These are phyloP conservation scores for Starmerella floris DNA, from an alignment of 805 yeast genomes.

Conservation along the genomic window DNA sequence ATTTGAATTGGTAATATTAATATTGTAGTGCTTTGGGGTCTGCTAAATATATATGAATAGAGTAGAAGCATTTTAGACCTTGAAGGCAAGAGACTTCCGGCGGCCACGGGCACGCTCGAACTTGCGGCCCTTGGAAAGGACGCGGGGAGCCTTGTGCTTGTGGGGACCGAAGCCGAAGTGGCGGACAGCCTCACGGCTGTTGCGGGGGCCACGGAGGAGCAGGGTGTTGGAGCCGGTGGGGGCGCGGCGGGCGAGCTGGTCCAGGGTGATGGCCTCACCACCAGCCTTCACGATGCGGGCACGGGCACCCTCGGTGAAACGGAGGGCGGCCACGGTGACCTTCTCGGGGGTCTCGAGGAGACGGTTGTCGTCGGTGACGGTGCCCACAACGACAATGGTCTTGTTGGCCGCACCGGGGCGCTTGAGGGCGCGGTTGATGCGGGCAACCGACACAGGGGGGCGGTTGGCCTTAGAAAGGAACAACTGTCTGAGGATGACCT, in stretches of 20 bases:
- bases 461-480: slow-evolving; percentile 98
- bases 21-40: slow-evolving; percentile 1
- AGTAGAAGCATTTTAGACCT: slow-evolving; percentile 54
- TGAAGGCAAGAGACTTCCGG: slow-evolving; percentile 99
- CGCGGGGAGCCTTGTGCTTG: slow-evolving; percentile 99
- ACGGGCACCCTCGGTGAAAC: slow-evolving; percentile 98
- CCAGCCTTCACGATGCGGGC: slow-evolving; percentile 96
- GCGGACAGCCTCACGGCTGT: slow-evolving; percentile 98
- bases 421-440: slow-evolving; percentile 69
- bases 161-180: slow-evolving; percentile 99
- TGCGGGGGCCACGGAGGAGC: slow-evolving; percentile 97
- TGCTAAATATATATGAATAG: slow-evolving; percentile 12
- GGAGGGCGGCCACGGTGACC: slow-evolving; percentile 96
- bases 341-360: slow-evolving; percentile 76
- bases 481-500: slow-evolving; percentile 83
- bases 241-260: slow-evolving; percentile 97
- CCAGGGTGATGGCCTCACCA: slow-evolving; percentile 99
- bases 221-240: slow-evolving; percentile 99
- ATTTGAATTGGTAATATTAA: too few relatives aligned
- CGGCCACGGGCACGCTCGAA: slow-evolving; percentile 99
- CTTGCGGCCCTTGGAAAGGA: slow-evolving; percentile 95
- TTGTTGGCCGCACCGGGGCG: slow-evolving; percentile 78
- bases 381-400: slow-evolving; percentile 96
- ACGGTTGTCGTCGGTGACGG: slow-evolving; percentile 97
- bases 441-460: slow-evolving; percentile 96